Percentiles rank a stretch among this genome's conserved stretches.
phyloP scores from a whole-genome alignment of 345 rosid species.

The Pistacia vera region DNA sequence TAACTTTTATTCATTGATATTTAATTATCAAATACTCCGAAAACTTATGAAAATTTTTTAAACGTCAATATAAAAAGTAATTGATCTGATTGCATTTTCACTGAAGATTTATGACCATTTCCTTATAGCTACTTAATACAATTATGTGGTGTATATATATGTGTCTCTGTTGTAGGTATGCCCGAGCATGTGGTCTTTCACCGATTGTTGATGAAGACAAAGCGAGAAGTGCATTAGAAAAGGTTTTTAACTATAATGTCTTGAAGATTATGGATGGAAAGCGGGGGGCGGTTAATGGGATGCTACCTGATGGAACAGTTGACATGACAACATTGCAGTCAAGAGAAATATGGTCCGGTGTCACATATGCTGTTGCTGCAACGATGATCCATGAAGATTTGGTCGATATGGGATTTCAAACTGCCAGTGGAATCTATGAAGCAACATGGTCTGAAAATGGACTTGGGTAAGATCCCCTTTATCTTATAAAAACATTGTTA shows the following conservation, averaged over 20 bases:
- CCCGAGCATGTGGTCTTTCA: conserved; percentile 74
- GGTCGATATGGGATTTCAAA: conserved; percentile 65
- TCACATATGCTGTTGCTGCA: conserved; percentile 90
- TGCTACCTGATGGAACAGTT: conserved; percentile 57
- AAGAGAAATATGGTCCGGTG: conserved; percentile 95
- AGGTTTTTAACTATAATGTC: conserved; percentile 74
- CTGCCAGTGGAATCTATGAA: conserved; percentile 76
- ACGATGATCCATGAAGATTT: conserved; percentile 85
- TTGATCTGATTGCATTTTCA: too few relatives aligned
- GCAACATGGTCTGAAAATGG: conserved; percentile 87
- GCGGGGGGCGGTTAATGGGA: conserved; percentile 91
- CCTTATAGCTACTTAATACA: too few relatives aligned
- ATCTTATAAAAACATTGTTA: too few relatives aligned
- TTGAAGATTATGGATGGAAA: conserved; percentile 79
- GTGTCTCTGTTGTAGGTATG: conserved; percentile 55
- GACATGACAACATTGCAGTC: conserved; percentile 84
- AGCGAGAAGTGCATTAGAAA: conserved; percentile 66
- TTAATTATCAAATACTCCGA: not conserved
- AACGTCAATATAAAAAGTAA: too few relatives aligned
- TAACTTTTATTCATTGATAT: not conserved
- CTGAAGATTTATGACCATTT: too few relatives aligned
- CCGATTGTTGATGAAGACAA: conserved; percentile 76
- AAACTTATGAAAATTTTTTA: not conserved
- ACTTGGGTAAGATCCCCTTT: conserved; percentile 59
- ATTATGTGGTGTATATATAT: too few relatives aligned